phyloP scores from a whole-genome alignment of 768 basidiomycete species.

The Phlebiopsis flavidoalba region DNA sequence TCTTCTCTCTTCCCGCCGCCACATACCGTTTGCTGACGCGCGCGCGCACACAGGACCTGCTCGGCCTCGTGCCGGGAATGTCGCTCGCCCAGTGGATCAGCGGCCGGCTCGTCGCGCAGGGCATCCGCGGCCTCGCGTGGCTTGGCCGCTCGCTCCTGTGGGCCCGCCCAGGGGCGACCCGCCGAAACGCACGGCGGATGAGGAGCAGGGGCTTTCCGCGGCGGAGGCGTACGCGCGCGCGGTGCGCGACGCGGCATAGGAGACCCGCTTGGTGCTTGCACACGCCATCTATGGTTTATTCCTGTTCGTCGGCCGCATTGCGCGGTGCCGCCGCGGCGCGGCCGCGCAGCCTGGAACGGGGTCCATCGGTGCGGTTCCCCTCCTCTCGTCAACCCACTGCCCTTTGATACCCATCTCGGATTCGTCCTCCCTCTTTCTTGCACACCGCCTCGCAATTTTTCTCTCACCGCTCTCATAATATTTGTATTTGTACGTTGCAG shows the following conservation, averaged over 20 bases:
- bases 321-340: no score
- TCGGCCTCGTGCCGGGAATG: conserved; percentile 67
- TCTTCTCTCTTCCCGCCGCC: neutral
- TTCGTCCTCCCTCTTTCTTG: no score
- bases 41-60: conserved; percentile 40
- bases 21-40: neutral
- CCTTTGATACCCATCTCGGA: no score
- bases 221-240: conserved; percentile 8
- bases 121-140: conserved; percentile 32
- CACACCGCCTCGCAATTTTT: no score
- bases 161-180: conserved; percentile 8
- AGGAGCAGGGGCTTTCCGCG: conserved; percentile 12
- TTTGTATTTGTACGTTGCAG: no score
- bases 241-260: neutral
- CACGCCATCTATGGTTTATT: neutral
- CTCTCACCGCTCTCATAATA: no score
- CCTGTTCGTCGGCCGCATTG: no score
- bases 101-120: conserved; percentile 54
- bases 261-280: neutral
- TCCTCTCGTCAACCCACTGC: no score
- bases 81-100: conserved; percentile 65
- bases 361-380: no score
- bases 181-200: conserved; percentile 4
- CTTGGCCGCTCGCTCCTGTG: conserved; percentile 12
- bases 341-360: no score